phyloP scores from a whole-genome alignment of 352 stramenopile genomes.

The Aphanomyces astaci region DNA sequence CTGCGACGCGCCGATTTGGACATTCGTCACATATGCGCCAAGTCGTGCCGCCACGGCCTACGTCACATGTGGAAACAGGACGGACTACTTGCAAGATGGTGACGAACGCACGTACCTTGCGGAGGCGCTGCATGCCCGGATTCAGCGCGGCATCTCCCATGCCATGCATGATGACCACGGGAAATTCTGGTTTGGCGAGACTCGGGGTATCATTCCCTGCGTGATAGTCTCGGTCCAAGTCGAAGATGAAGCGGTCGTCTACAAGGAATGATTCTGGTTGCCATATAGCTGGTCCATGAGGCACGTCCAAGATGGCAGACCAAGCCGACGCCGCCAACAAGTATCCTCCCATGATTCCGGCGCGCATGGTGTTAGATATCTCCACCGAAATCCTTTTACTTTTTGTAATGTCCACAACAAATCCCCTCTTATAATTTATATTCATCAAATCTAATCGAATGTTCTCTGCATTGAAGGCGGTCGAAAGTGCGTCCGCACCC shows the following conservation, averaged over 20 bases:
- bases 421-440: conserved; percentile 5
- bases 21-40: conserved; percentile 77
- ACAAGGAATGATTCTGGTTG: neutral
- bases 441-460: neutral
- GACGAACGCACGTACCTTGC: conserved; percentile 42
- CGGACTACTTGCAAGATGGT: too few species aligned
- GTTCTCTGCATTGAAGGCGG: neutral
- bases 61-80: too few species aligned
- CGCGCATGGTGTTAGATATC: neutral
- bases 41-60: conserved; percentile 68
- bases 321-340: neutral
- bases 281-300: neutral
- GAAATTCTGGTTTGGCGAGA: conserved; percentile 19
- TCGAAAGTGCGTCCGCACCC: conserved; percentile 76
- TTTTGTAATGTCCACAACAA: neutral
- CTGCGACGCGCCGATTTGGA: conserved; percentile 81
- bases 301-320: neutral
- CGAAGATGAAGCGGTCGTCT: neutral
- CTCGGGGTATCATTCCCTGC: too few species aligned
- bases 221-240: neutral
- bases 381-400: too few species aligned
- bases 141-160: conserved; percentile 93
- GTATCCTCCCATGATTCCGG: neutral
- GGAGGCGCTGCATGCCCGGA: conserved; percentile 78
- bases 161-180: conserved; percentile 86